Conservation (phyloP, 306 rosid species). For the Begonia peltatifolia region DNA sequence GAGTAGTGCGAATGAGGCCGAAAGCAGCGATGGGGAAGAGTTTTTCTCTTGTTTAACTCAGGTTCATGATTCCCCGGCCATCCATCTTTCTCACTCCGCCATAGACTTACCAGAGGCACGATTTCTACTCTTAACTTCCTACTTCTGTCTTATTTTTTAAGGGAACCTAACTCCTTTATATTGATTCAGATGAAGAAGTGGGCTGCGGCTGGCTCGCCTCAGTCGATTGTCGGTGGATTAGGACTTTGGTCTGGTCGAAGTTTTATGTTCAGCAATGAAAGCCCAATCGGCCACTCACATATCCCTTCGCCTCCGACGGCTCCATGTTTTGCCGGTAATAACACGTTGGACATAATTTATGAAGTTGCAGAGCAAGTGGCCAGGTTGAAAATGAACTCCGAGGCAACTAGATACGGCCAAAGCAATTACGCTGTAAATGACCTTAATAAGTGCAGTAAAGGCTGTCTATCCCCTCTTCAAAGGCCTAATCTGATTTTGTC, state of each 20-base stretch:
- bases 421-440: neutral
- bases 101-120: constrained; percentile 37
- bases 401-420: constrained; percentile 11
- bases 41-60: constrained; percentile 46
- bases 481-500: constrained; percentile 2
- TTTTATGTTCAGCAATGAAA: constrained; percentile 38
- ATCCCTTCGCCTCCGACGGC: constrained; percentile 59
- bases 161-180: neutral
- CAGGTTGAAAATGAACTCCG: constrained; percentile 35
- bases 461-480: constrained; percentile 15
- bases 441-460: constrained; percentile 6
- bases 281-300: constrained; percentile 48
- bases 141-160: neutral
- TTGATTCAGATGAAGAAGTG: constrained; percentile 9
- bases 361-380: constrained; percentile 73
- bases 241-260: constrained; percentile 54
- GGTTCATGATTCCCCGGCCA: constrained; percentile 27
- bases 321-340: constrained; percentile 30
- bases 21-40: constrained; percentile 57
- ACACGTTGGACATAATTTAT: constrained; percentile 57
- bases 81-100: constrained; percentile 16
- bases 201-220: constrained; percentile 50
- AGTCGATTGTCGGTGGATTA: constrained; percentile 57
- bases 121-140: neutral
- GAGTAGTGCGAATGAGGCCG: constrained; percentile 31